Evolutionary conservation across 2,329 filamentous ascomycete species (phyloP), one percentile per base, ranked within the genome.

Genomic region (Sporothrix schenckii): DNA sequence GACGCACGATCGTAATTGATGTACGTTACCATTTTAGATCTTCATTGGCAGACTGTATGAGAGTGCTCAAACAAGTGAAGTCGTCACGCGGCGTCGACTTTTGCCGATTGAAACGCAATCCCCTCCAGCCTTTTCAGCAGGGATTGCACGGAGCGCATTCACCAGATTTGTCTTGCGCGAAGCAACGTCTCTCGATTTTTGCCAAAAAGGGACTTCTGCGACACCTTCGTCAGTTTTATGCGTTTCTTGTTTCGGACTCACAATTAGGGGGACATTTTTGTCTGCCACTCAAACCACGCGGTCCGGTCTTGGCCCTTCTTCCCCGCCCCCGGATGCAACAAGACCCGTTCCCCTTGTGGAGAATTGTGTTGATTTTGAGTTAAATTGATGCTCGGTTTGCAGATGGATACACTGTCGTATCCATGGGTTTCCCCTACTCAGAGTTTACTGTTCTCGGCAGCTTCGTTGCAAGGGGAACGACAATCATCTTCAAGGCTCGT

Each of bases 81-180:
- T 34, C 34, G 56, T 61, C n/a, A 21, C 41, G n/a, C 21, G 47
- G 16, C 39, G 58, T 63, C 58, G 39, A 27, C 58, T 47, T 63
- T 63, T 68, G 66, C 53, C 53, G 66, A 54, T 60, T 68, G 66
- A 68, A 69, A 69, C 67, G 44, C 39, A n/a, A 16, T 63, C 21
- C 30, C 56, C 34, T 16, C 19, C 5, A n/a, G 2, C 39, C 21
- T 63, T 63, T 39, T 63, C 21, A 39, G 58, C 34, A 61, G 56
- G 56, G 56, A 11, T 61, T 14, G 56, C 34, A 61, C 34, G 44
- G 56, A 39, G 34, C 56, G 56, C 56, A 24, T 16, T 21, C 39
- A 13, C 39, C 58, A 39, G 58, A 63, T 39, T 47, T 16, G 39
- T 30, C 27, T n/a, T 56, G 53, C 56, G 41, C 34, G 50, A 5